Conservation (phyloP, 176 grass and related monocot species). For the Juncus inflexus region DNA sequence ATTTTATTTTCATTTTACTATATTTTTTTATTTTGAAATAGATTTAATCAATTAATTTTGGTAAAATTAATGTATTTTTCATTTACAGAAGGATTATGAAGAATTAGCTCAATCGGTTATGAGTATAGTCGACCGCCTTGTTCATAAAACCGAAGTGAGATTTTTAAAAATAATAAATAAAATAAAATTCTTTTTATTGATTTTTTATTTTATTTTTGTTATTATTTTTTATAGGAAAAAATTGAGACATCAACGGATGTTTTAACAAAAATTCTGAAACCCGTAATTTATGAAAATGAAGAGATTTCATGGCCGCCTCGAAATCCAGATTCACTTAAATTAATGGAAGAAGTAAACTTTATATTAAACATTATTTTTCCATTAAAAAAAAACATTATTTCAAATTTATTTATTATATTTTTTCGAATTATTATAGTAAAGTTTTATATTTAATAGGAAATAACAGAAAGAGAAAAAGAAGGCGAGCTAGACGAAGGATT, state of each 20-base stretch:
- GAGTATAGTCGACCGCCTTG: slow-evolving; percentile 84
- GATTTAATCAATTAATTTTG: too few species aligned
- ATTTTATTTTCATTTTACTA: slow-evolving; percentile 31
- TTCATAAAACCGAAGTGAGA: slow-evolving; percentile 94
- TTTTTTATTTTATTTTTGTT: background rate
- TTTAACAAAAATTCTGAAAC: slow-evolving; percentile 72
- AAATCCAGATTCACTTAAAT: slow-evolving; percentile 48
- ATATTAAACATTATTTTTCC: slow-evolving; percentile 16
- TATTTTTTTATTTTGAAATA: slow-evolving; percentile 8
- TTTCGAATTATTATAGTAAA: background rate
- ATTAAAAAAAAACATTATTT: background rate
- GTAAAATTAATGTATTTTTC: background rate
- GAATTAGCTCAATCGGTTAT: slow-evolving; percentile 70
- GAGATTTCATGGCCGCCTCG: slow-evolving; percentile 75
- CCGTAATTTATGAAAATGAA: slow-evolving; percentile 56
- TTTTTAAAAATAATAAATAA: background rate
- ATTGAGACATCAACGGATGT: slow-evolving; percentile 89
- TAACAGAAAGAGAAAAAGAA: slow-evolving; percentile 70
- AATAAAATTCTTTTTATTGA: background rate
- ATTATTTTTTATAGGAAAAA: slow-evolving; percentile 52
- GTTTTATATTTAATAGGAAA: slow-evolving; percentile 41
- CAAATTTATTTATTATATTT: background rate
- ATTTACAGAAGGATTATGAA: slow-evolving; percentile 81
- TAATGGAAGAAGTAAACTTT: slow-evolving; percentile 64
- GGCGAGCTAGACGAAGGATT: slow-evolving; percentile 85